phyloP scores from a whole-genome alignment of 495 filamentous ascomycete genomes.

The Xylaria telfairii region DNA sequence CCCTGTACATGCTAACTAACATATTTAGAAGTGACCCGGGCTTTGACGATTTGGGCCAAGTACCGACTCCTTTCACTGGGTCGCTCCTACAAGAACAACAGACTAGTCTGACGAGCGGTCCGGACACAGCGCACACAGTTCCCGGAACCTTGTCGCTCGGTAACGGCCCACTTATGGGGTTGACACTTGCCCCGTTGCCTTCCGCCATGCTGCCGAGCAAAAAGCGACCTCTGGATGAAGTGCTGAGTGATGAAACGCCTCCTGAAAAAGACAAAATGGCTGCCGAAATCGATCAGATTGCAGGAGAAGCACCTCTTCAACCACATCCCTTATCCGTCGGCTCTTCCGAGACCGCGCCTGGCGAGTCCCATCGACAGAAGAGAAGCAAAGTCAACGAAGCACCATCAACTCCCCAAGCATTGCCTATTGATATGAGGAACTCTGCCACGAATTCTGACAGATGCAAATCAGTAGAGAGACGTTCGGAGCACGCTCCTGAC shows the following conservation, averaged over 20 bases:
- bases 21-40: neutral
- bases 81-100: neutral
- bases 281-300: constrained; percentile 20
- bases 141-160: neutral
- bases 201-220: constrained; percentile 16
- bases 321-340: neutral
- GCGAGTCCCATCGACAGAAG: constrained; percentile 5
- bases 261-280: constrained; percentile 24
- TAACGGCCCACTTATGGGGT: constrained; percentile 8
- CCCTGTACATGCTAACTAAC: neutral
- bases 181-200: constrained; percentile 19
- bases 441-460: neutral
- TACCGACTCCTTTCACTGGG: neutral
- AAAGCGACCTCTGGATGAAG: constrained; percentile 6
- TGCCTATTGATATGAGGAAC: neutral
- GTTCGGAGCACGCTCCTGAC: neutral
- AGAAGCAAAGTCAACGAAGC: neutral
- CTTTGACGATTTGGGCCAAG: neutral
- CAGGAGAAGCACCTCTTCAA: neutral
- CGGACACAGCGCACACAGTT: neutral
- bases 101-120: neutral
- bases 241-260: constrained; percentile 6
- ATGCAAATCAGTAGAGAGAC: neutral
- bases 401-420: neutral
- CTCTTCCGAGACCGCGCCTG: neutral